Evolutionary conservation across 1,139 yeast genomes (phyloP), one percentile per base, ranked within the genome.

Genomic region (Yamadazyma siamensis): DNA sequence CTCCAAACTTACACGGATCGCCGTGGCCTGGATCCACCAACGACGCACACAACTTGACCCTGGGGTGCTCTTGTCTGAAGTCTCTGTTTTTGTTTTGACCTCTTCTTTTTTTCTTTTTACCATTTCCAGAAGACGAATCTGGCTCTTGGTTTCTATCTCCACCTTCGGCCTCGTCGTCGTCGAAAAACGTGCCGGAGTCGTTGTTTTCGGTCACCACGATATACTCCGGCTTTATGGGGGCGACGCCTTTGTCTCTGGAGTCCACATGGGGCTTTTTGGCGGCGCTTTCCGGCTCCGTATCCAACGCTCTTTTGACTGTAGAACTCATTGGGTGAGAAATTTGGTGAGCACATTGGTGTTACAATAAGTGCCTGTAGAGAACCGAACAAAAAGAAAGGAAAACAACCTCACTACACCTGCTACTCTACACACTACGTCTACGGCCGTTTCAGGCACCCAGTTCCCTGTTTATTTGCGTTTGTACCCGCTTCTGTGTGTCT

Each of bases 51-150:
- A 89, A 58, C 46, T 79, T 72, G 29, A 84, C 58, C 5, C 67
- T 69, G 40, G 83, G 95, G 37, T 72, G 76, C 15, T 60, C 67
- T 55, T 87, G 96, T 35, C 71, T 74, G 45, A 88, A 68, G 43
- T 85, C 91, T 47, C 98, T 71, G 43, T 78, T 77, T 56, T 91
- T 89, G 59, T 91, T 91, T 60, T 91, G 97, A 1, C 98, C 98
- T 31, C 89, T 67, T 54, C 75, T 71, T 36, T 71, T 72, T 31
- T 51, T 52, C 13, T 50, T 50, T 57, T 62, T 43, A 8, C 28
- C 29, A 14, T 31, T 28, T n/a, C n/a, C n/a, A n/a, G n/a, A n/a
- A n/a, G n/a, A n/a, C n/a, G n/a, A n/a, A 15, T 33, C 39, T 12
- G 39, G 39, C 20, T 49, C 47, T 12, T 40, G 39, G 21, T 50